Conservation (phyloP, 2,329 filamentous ascomycete genomes). For the Fusarium tjaetaba region DNA sequence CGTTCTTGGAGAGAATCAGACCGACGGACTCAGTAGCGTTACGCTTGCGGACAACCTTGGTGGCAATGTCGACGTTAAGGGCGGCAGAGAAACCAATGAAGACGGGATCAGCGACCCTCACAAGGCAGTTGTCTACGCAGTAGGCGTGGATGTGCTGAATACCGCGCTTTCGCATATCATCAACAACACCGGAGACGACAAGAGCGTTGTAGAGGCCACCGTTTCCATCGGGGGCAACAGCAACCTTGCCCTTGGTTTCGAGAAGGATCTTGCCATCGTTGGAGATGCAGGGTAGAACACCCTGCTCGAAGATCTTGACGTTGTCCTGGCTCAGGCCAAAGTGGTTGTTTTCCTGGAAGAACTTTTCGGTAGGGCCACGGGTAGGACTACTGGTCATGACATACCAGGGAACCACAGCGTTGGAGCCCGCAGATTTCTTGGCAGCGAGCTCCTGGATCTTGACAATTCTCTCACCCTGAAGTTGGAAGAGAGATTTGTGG, state of each 20-base stretch:
- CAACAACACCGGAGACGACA: constrained; percentile 79
- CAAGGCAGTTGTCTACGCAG: constrained; percentile 99
- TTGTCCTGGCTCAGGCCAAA: constrained; percentile 90
- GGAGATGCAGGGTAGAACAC: constrained; percentile 94
- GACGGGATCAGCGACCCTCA: constrained; percentile 95
- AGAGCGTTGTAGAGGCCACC: constrained; percentile 96
- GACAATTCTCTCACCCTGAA: constrained; percentile 92
- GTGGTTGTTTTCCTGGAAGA: constrained; percentile 89
- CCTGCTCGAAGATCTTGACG: constrained; percentile 94
- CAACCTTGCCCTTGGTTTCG: constrained; percentile 88
- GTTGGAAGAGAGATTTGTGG: constrained; percentile 94
- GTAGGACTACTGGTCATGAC: constrained; percentile 99
- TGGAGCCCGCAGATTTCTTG: constrained; percentile 67
- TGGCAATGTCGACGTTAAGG: constrained; percentile 92
- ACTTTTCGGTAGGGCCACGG: constrained; percentile 88
- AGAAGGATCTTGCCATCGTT: constrained; percentile 98
- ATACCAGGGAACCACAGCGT: constrained; percentile 89
- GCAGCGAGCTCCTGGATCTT: constrained; percentile 85
- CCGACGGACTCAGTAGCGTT: constrained; percentile 96
- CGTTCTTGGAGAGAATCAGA: constrained; percentile 93
- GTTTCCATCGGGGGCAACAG: constrained; percentile 96
- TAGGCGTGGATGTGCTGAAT: constrained; percentile 97
- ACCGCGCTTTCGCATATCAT: constrained; percentile 88
- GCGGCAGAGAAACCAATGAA: constrained; percentile 94
- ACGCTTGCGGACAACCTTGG: constrained; percentile 99